Evolutionary conservation across 2,329 filamentous ascomycete genomes (phyloP).

Genomic region (Ampelomyces quisqualis): DNA sequence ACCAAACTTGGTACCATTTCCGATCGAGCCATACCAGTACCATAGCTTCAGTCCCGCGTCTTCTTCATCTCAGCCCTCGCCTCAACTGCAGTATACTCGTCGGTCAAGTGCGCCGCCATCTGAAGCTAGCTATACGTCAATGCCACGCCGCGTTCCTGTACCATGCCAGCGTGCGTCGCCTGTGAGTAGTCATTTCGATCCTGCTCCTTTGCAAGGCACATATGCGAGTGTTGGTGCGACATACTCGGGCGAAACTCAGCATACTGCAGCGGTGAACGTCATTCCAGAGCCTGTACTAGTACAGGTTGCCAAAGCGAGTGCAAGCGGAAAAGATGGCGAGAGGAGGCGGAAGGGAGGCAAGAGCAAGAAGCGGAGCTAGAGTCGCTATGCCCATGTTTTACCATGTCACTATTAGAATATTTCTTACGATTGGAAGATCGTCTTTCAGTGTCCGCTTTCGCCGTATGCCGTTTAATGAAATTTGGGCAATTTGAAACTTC

Average conservation of each 20-base stretch:
- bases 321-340: slow-evolving; percentile 28
- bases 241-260: slow-evolving; percentile 11
- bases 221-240: slow-evolving; percentile 11
- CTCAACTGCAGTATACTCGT: slow-evolving; percentile 33
- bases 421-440: too few relatives aligned
- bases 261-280: slow-evolving; percentile 15
- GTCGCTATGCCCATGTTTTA: too few relatives aligned
- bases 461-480: too few relatives aligned
- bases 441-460: too few relatives aligned
- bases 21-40: slow-evolving; percentile 39
- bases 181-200: slow-evolving; percentile 24
- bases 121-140: slow-evolving; percentile 28
- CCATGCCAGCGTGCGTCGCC: slow-evolving; percentile 22
- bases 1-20: slow-evolving; percentile 30
- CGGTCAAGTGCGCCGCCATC: slow-evolving; percentile 25
- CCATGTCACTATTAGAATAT: too few relatives aligned
- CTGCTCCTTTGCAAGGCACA: slow-evolving; percentile 12
- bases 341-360: slow-evolving; percentile 27
- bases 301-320: slow-evolving; percentile 18
- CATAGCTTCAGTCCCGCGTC: slow-evolving; percentile 30
- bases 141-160: slow-evolving; percentile 43
- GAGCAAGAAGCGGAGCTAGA: slow-evolving; percentile 23
- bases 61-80: slow-evolving; percentile 23
- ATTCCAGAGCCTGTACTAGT: slow-evolving; percentile 13
- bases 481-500: too few relatives aligned